Evolutionary conservation across 768 basidiomycete genomes (phyloP), one percentile per base, ranked within the genome.

Genomic region (Sarcodon aspratus): DNA sequence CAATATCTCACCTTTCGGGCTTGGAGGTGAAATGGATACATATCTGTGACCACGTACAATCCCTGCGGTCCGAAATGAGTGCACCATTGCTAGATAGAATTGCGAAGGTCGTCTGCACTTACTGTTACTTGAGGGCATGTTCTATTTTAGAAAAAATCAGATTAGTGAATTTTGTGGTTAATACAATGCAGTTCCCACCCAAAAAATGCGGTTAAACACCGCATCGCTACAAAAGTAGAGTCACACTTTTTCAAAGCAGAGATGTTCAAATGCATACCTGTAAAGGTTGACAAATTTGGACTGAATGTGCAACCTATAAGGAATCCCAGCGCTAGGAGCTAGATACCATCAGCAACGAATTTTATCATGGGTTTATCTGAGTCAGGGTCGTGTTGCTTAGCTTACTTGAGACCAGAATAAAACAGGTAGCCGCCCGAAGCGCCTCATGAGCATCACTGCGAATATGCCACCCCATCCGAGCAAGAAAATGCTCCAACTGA

Each of bases 341-440:
- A 47, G 12, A 18, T 2, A 37, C 27, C 36, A 15, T 21, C 15
- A 36, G 33, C 33, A 33, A 34, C 44, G 21, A 48, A 12, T n/a
- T 11, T 32, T 36, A 12, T 36, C 11, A 36, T 3, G 31, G 3
- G 48, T n/a, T 17, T 12, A 12, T 21, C 35, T 40, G 33, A 33
- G 11, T 21, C 9, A 10, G n/a, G 38, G 27, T 43, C 6, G 36
- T 33, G 47, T 17, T 47, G 6, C 66, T 18, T 48, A 76, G 6
- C 66, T 18, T 48, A 76, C 76, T 64, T 84, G 82, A 0, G 79
- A 79, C 82, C 82, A 86, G 64, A 83, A 84, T 34, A 86, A 61
- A 10, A 84, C 66, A 0, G 82, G 80, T 1, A 86, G 69, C 40
- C 83, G 75, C 7, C 83, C 83, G 48, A 63, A 72, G 13, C 79